Evolutionary conservation across 352 stramenopile genomes (phyloP).

Genomic region (Globisporangium camurandrum): DNA sequence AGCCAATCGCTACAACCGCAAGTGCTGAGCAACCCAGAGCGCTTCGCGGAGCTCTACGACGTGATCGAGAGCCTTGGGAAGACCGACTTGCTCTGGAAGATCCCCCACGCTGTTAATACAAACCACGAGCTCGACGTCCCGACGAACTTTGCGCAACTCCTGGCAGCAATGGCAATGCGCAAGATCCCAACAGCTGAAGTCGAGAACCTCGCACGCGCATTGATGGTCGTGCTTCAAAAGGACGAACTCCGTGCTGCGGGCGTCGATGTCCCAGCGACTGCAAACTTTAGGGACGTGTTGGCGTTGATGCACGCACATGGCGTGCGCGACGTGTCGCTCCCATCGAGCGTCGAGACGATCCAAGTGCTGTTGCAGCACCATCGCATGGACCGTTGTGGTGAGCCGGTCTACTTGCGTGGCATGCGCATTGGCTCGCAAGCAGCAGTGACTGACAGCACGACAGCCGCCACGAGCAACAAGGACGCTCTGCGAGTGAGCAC

Average conservation of each 20-base stretch:
- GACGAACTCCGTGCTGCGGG: conserved; percentile 32
- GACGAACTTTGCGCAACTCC: conserved; percentile 27
- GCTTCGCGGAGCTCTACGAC: conserved; percentile 52
- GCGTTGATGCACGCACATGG: conserved; percentile 48
- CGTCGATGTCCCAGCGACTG: conserved; percentile 38
- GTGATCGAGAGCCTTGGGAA: conserved; percentile 61
- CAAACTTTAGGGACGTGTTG: conserved; percentile 36
- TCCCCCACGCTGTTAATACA: conserved; percentile 52
- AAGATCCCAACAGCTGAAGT: conserved; percentile 48
- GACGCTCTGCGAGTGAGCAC: background rate
- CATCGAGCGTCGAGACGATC: conserved; percentile 28
- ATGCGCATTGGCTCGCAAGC: conserved; percentile 56
- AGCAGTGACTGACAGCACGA: conserved; percentile 12
- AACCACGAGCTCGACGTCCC: conserved; percentile 53
- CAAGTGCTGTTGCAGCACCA: conserved; percentile 36
- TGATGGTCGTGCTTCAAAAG: conserved; percentile 57
- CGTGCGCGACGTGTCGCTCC: conserved; percentile 43
- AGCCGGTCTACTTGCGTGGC: conserved; percentile 45
- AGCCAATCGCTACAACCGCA: too few species aligned
- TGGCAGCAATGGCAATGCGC: conserved; percentile 46
- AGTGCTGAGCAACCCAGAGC: conserved; percentile 51
- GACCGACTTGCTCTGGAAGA: conserved; percentile 67
- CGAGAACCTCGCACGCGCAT: conserved; percentile 42
- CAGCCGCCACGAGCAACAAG: background rate
- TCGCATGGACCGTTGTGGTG: conserved; percentile 55